Conservation (phyloP, 345 rosid genomes). For the Durio zibethinus region DNA sequence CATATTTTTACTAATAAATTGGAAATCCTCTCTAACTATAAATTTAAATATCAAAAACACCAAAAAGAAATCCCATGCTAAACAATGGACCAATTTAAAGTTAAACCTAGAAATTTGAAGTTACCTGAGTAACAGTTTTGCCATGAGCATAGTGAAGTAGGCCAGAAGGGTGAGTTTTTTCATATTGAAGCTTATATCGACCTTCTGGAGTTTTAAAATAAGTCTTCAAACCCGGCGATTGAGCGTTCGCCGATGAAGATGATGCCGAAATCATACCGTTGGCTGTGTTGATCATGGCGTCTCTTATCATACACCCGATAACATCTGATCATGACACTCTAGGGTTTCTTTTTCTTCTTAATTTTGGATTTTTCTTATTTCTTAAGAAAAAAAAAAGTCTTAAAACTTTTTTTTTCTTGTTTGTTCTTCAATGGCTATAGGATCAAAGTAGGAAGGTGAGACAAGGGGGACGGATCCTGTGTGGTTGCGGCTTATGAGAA, state of each 20-base stretch:
- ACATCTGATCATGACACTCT: slow-evolving; percentile 65
- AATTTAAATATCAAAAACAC: neutral
- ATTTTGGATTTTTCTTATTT: neutral
- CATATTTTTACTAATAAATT: neutral
- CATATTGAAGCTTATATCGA: slow-evolving; percentile 92
- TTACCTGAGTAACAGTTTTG: slow-evolving; percentile 94
- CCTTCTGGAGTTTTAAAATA: slow-evolving; percentile 98
- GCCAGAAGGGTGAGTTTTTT: slow-evolving; percentile 91
- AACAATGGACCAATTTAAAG: neutral
- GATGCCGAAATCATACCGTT: slow-evolving; percentile 92
- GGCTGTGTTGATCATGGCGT: slow-evolving; percentile 62
- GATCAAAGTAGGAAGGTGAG: slow-evolving; percentile 30
- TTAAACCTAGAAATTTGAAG: slow-evolving; percentile 11
- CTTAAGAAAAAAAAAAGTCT: neutral
- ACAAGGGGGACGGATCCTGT: neutral
- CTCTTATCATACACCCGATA: slow-evolving; percentile 30
- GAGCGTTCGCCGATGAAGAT: slow-evolving; percentile 68
- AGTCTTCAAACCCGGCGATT: slow-evolving; percentile 90
- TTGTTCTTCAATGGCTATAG: slow-evolving; percentile 44
- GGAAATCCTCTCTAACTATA: neutral
- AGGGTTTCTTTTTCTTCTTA: slow-evolving; percentile 34
- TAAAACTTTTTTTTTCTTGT: neutral
- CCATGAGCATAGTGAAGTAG: slow-evolving; percentile 96
- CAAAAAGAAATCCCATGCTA: neutral
- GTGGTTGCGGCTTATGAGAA: slow-evolving; percentile 17